Conservation (phyloP, 352 stramenopile genomes). For the Aphanomyces euteiches region DNA sequence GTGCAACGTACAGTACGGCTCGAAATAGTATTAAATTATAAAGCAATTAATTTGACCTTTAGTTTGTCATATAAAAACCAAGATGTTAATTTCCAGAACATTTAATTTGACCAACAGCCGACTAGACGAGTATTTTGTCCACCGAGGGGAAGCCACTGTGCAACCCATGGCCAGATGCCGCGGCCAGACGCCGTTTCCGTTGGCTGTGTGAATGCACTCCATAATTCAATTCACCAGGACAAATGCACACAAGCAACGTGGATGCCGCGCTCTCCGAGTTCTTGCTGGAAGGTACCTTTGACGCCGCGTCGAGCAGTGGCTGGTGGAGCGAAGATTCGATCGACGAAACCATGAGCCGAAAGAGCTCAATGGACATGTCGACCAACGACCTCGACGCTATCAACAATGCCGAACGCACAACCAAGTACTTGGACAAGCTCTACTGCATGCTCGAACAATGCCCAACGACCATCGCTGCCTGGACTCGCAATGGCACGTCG, state of each 20-base stretch:
- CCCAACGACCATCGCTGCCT: conserved; percentile 32
- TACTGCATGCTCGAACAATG: conserved; percentile 26
- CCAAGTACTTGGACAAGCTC: conserved; percentile 31
- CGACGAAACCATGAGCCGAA: not conserved
- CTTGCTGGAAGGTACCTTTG: not conserved
- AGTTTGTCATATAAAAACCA: not conserved
- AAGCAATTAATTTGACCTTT: not conserved
- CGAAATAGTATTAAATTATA: not conserved
- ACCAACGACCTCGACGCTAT: not conserved
- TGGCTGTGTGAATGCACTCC: not conserved
- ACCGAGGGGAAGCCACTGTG: not conserved
- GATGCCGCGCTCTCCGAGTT: not conserved
- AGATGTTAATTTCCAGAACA: not conserved
- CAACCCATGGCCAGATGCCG: too few species aligned
- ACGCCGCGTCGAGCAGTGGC: not conserved
- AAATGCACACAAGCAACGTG: conserved; percentile 1
- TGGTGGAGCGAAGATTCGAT: conserved; percentile 13
- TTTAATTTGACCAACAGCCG: not conserved
- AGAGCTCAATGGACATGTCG: not conserved
- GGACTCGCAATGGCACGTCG: conserved; percentile 64
- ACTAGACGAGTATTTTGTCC: not conserved
- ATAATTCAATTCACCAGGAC: not conserved
- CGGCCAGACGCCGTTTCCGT: too few species aligned
- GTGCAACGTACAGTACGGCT: not conserved
- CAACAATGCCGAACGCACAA: conserved; percentile 7